These are phyloP conservation scores for Yamadazyma ubonensis DNA, from an alignment of 805 yeast genomes.

Conservation along the genomic window DNA sequence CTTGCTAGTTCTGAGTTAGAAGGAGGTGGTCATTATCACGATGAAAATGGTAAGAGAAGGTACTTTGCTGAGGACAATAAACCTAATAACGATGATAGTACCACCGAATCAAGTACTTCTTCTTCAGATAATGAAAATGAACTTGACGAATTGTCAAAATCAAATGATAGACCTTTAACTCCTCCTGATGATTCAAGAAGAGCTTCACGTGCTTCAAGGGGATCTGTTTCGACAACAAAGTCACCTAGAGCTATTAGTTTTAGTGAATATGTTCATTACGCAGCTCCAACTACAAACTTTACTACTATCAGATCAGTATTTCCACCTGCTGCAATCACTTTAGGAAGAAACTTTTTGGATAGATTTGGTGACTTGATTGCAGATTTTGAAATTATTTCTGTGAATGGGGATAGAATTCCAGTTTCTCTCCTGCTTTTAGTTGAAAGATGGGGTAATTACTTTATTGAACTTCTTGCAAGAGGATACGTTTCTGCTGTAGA, in stretches of 20 bases:
- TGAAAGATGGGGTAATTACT: constrained; percentile 76
- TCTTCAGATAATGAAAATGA: constrained; percentile 6
- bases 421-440: constrained; percentile 60
- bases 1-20: constrained; percentile 44
- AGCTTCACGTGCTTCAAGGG: constrained; percentile 13
- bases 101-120: constrained; percentile 11
- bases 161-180: constrained; percentile 11
- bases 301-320: constrained; percentile 68
- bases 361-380: constrained; percentile 61
- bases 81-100: constrained; percentile 2
- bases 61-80: constrained; percentile 14
- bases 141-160: not conserved
- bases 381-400: constrained; percentile 68
- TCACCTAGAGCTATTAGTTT: constrained; percentile 42
- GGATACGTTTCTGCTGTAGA: constrained; percentile 62
- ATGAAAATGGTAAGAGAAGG: constrained; percentile 18
- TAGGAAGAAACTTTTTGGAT: constrained; percentile 74
- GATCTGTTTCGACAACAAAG: constrained; percentile 15
- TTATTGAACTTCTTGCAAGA: constrained; percentile 58
- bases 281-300: constrained; percentile 68
- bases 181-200: constrained; percentile 14
- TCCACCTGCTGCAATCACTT: constrained; percentile 73
- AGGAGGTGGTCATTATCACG: constrained; percentile 25
- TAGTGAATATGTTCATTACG: constrained; percentile 70
- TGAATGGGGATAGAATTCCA: constrained; percentile 68